Evolutionary conservation across 352 stramenopile genomes (phyloP).

Genomic region (Phytophthora sojae): DNA sequence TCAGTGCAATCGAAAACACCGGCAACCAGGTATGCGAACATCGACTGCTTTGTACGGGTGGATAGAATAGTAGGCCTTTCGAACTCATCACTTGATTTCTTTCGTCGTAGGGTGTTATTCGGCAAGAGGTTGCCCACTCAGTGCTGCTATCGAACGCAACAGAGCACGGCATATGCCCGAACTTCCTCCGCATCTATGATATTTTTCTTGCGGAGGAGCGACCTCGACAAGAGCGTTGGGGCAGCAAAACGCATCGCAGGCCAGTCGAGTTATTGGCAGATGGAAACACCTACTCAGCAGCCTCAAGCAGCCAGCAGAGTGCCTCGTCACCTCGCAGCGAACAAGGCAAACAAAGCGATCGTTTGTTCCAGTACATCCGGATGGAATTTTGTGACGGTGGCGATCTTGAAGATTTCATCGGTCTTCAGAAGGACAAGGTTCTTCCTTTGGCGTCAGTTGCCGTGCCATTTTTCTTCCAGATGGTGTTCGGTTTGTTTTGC

Average conservation of each 20-base stretch:
- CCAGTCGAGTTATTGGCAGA: constrained; percentile 68
- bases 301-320: constrained; percentile 4
- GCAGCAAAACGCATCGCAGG: constrained; percentile 62
- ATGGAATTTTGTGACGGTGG: constrained; percentile 98
- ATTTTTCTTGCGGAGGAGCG: constrained; percentile 90
- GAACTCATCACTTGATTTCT: constrained; percentile 4
- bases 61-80: not conserved
- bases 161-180: constrained; percentile 90
- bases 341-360: constrained; percentile 12
- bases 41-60: not conserved
- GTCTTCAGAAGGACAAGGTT: constrained; percentile 74
- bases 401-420: constrained; percentile 97
- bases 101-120: constrained; percentile 75
- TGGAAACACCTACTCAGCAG: constrained; percentile 17
- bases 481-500: constrained; percentile 96
- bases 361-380: constrained; percentile 95
- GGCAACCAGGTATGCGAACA: constrained; percentile 82
- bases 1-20: constrained; percentile 84
- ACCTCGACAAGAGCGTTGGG: constrained; percentile 63
- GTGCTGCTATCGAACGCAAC: constrained; percentile 92
- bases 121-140: constrained; percentile 95
- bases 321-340: not conserved
- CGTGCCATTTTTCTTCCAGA: constrained; percentile 96
- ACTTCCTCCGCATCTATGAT: constrained; percentile 94
- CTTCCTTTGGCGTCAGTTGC: constrained; percentile 63